Base-by-base conservation (phyloP, 306 rosid species). In the Argentina anserina region DNA sequence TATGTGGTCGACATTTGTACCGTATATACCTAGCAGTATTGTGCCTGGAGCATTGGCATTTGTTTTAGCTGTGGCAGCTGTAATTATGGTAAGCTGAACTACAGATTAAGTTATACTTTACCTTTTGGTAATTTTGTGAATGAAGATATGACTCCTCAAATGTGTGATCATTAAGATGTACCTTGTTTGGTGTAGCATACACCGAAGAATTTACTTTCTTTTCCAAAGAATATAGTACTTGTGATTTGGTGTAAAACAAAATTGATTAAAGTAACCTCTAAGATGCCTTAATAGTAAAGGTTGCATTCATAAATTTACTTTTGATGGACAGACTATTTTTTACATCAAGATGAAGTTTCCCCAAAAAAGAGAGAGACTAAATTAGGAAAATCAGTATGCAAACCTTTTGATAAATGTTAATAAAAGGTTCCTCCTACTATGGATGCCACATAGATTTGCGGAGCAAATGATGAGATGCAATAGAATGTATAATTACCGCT, bases 1-100 rank as follows among this genome's bases (percentile, higher is more conserved):
- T 69, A 94, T 94, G 97, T 94, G 98, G 98, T 94, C 97, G 76
- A 94, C 98, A n/a, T 94, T 94, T 86, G 92, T 94, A 49, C 98
- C 97, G 1, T 88, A 79, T 75, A 42, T 94, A 78, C 97, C 98
- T 36, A 88, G 84, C 83, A 89, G 90, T 76, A 81, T 91, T 79
- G 74, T 94, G 71, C 98, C 97, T 29, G 98, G 98, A 53, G 81
- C 78, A 21, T 21, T 67, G 50, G 78, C 98, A 62, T 88, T 88
- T 79, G 82, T 84, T 21, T 21, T 85, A 21, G 98, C 96, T 65
- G 43, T 86, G 60, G 63, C 55, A 10, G 84, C 93, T 25, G 87
- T 88, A 76, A 45, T 85, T 53, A 26, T 80, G 89, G 93, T 88
- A 81, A 77, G 74, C 45, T 79, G 70, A 43, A 63, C 37, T 46